phyloP scores from a whole-genome alignment of 345 rosid genomes.

The Sisymbrium altissimum region DNA sequence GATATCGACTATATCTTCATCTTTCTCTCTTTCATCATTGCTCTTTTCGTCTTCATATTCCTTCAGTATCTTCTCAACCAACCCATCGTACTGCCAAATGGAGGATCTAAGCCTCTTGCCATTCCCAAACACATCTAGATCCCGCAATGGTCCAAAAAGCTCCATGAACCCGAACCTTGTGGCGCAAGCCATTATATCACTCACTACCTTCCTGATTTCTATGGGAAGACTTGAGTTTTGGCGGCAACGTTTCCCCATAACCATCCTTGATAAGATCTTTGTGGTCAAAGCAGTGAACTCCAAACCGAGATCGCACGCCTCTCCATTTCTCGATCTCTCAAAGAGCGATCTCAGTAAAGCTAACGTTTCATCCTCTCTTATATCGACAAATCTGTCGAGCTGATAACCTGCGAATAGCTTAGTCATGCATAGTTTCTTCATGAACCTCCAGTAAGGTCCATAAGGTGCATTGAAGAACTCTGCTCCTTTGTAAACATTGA shows the following conservation, averaged over 20 bases:
- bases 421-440: slow-evolving; percentile 66
- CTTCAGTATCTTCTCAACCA: slow-evolving; percentile 45
- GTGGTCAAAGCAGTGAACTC: slow-evolving; percentile 47
- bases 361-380: slow-evolving; percentile 51
- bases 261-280: slow-evolving; percentile 52
- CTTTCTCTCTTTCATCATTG: slow-evolving; percentile 21
- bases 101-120: slow-evolving; percentile 48
- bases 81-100: slow-evolving; percentile 41
- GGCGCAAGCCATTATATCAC: slow-evolving; percentile 46
- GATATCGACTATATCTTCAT: slow-evolving; percentile 54
- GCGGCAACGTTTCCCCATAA: slow-evolving; percentile 49
- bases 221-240: slow-evolving; percentile 31
- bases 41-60: slow-evolving; percentile 46
- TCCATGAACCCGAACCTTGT: slow-evolving; percentile 52
- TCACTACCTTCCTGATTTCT: slow-evolving; percentile 48
- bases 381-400: slow-evolving; percentile 46
- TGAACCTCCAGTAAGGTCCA: slow-evolving; percentile 70
- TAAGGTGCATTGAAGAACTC: slow-evolving; percentile 56
- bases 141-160: slow-evolving; percentile 52
- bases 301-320: slow-evolving; percentile 45
- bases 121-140: slow-evolving; percentile 49
- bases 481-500: slow-evolving; percentile 48
- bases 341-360: slow-evolving; percentile 37
- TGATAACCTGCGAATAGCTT: slow-evolving; percentile 52
- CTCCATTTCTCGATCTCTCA: slow-evolving; percentile 30